Evolutionary conservation across 495 filamentous ascomycete genomes (phyloP), one percentile per base, ranked within the genome.

Genomic region (Coniosporium apollinis): DNA sequence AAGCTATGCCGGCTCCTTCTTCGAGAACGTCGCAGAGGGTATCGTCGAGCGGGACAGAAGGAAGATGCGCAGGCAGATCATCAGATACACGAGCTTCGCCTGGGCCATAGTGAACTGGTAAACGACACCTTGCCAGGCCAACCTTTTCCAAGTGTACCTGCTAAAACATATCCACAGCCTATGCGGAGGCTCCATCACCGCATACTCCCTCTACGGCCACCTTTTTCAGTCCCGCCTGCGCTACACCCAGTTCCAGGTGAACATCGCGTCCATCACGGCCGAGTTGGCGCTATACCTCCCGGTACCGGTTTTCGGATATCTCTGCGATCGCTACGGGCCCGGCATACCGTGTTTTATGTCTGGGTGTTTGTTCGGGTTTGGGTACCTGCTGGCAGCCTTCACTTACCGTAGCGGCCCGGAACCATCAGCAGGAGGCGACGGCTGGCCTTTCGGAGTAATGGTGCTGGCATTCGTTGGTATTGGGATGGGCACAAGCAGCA

Each of bases 181-280:
- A 14, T 85, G 77, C 39, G 85, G 79, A 9, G 83, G 84, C 35
- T 84, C 78, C 37, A 74, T 93, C 39, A 80, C 81, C 4, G 74
- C 82, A 14, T 96, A 83, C 64, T 89, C 82, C 3, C 68, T 97
- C 24, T 97, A 94, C 57, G 87, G 78, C 3, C 86, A 80, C 38
- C 62, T 87, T 28, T 79, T 97, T 54, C 78, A 91, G 46, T 72
- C 74, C 28, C 70, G 75, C 35, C 65, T 97, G 36, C 75, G 69
- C 44, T 97, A 94, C 49, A 76, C 73, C 1, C 89, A 97, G 58
- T 66, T 84, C 36, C 81, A 83, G 46, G 81, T 97, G 52, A 97
- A 97, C 56, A 70, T 74, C 15, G 73, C 94, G 14, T 76, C 79
- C 29, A 87, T 85, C 46, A 72, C 78, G 16, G 83, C 80, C 6